Evolutionary conservation across 2,329 filamentous ascomycete genomes (phyloP), one percentile per base, ranked within the genome.

Genomic region (Colletotrichum sp.): DNA sequence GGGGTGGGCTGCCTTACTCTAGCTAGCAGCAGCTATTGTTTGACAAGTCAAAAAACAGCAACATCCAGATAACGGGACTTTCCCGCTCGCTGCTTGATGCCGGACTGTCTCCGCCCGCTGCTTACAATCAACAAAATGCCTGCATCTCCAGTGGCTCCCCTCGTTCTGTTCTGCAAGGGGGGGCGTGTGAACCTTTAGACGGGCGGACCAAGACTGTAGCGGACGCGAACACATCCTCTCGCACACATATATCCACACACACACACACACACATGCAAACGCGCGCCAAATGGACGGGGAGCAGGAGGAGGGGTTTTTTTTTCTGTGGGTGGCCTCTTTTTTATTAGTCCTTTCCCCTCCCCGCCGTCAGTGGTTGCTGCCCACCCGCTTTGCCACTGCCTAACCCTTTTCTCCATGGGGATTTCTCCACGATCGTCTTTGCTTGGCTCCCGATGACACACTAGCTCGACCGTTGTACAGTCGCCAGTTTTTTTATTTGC

Each of bases 381-480:
- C 18, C 21, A 18, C 21, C 18, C 21, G 36, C 21, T 12, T 30
- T 34, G 24, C 48, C 16, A 30, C 21, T 18, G 56, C 56, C 66
- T 14, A 59, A 55, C 26, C 63, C 14, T 38, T 73, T 75, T 68
- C 69, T 72, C 73, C 73, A 68, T 73, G 73, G 73, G 73, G 73
- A 73, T 59, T 30, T 68, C 73, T 74, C 68, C 72, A 74, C 72
- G 72, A 74, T 74, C 72, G 71, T 56, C 63, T 36, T 36, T 18
- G 69, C 73, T 75, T 75, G 73, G 69, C 73, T 68, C 26, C 34
- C 69, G 69, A 75, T 74, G 59, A 65, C 62, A 75, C 56, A 36
- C 63, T 73, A 63, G 55, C 56, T 32, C 43, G 21, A 30, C 28
- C 58, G 55, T 56, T 58, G 16, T 38, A n/a, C 48, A 21, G 32